Evolutionary conservation across 2,329 filamentous ascomycete genomes (phyloP).

Genomic region (Zymoseptoria passerinii): DNA sequence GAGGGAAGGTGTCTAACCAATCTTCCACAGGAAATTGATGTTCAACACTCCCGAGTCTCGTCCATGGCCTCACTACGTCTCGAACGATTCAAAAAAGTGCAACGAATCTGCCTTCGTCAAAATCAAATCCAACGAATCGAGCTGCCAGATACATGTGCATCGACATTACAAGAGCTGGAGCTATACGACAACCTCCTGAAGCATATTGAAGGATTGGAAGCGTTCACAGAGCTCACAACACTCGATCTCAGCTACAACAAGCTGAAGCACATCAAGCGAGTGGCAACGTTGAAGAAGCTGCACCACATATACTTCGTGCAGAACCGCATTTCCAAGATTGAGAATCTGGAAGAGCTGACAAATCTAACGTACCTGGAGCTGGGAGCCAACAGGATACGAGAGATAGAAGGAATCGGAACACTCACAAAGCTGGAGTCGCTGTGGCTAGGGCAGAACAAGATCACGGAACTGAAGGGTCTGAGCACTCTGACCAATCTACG

Average conservation of each 20-base stretch:
- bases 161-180: conserved; percentile 73
- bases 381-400: conserved; percentile 82
- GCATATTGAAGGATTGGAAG: conserved; percentile 75
- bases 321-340: conserved; percentile 85
- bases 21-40: conserved; percentile 64
- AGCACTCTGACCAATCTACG: conserved; percentile 67
- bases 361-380: conserved; percentile 79
- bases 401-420: conserved; percentile 76
- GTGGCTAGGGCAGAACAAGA: conserved; percentile 96
- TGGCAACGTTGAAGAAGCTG: conserved; percentile 67
- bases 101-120: conserved; percentile 80
- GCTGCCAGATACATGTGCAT: conserved; percentile 56
- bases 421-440: conserved; percentile 74
- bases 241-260: conserved; percentile 98
- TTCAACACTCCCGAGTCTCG: conserved; percentile 75
- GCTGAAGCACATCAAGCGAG: conserved; percentile 93
- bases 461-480: conserved; percentile 71
- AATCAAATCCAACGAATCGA: conserved; percentile 79
- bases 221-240: conserved; percentile 63
- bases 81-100: conserved; percentile 63
- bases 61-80: conserved; percentile 72
- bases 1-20: not conserved
- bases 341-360: conserved; percentile 67
- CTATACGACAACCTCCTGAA: conserved; percentile 94
- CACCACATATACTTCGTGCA: conserved; percentile 86